These are phyloP conservation scores for Pyrenophora teres DNA, from an alignment of 2,329 filamentous ascomycete genomes.

Conservation along the genomic window DNA sequence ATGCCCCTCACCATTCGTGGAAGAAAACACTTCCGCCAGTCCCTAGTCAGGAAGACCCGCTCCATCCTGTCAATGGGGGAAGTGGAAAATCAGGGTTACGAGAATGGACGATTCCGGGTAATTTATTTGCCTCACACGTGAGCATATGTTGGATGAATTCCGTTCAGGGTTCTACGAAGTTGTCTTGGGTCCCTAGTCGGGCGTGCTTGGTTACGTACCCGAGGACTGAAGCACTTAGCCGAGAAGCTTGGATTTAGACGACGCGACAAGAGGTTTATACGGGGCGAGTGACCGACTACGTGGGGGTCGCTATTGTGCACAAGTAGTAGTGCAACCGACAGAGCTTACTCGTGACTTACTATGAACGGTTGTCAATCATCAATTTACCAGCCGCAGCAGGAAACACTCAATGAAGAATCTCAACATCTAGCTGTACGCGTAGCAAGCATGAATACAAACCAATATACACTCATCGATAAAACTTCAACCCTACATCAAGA, in stretches of 20 bases:
- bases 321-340: neutral
- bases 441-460: neutral
- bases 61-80: slow-evolving; percentile 4
- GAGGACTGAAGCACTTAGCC: slow-evolving; percentile 2
- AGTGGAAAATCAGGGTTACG: slow-evolving; percentile 8
- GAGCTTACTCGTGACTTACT: neutral
- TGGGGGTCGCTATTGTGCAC: no score
- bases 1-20: slow-evolving; percentile 21
- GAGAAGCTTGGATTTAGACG: slow-evolving; percentile 21
- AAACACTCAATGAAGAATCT: neutral
- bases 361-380: neutral
- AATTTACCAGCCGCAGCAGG: neutral
- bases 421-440: neutral
- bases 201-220: no score
- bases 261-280: slow-evolving; percentile 1
- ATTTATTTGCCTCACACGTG: slow-evolving; percentile 16
- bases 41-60: slow-evolving; percentile 4
- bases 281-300: neutral
- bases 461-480: no score
- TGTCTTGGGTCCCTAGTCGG: no score
- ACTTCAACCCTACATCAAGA: no score
- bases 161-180: no score
- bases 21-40: slow-evolving; percentile 17
- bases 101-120: slow-evolving; percentile 6
- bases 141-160: neutral